Percentiles rank a stretch among this genome's conserved stretches.
These are phyloP conservation scores for Penicillium crustosum DNA, from an alignment of 2,329 filamentous ascomycete genomes.

Conservation along the genomic window DNA sequence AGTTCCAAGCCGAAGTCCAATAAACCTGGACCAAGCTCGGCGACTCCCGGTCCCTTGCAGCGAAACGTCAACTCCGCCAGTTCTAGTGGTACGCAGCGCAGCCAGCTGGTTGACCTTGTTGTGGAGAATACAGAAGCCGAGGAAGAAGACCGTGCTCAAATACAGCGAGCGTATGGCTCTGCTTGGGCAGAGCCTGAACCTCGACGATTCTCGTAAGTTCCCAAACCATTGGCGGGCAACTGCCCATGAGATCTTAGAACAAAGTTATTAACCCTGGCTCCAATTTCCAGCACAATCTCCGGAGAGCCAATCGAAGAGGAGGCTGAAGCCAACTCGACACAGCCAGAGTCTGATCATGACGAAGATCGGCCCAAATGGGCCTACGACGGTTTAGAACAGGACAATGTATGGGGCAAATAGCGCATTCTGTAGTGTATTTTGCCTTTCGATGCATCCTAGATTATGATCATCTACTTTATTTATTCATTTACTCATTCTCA, in stretches of 20 bases:
- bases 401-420: constrained; percentile 37
- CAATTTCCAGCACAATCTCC: constrained; percentile 31
- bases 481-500: background rate
- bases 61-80: constrained; percentile 39
- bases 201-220: constrained; percentile 36
- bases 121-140: constrained; percentile 65
- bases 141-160: constrained; percentile 60
- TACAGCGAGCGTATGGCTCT: constrained; percentile 61
- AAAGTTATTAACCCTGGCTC: constrained; percentile 19
- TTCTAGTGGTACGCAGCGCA: constrained; percentile 57
- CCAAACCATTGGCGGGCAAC: background rate
- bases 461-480: background rate
- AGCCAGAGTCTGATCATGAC: constrained; percentile 15
- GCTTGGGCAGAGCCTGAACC: constrained; percentile 55
- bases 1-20: constrained; percentile 31
- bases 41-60: constrained; percentile 26
- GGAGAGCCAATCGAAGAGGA: constrained; percentile 33
- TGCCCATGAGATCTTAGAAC: background rate
- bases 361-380: constrained; percentile 22
- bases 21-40: constrained; percentile 36
- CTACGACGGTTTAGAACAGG: constrained; percentile 39
- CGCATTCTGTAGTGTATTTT: background rate
- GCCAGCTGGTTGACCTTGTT: constrained; percentile 66
- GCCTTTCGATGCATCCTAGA: background rate
- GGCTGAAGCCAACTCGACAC: constrained; percentile 9